Evolutionary conservation across 2,329 filamentous ascomycete species (phyloP).

Genomic region (Colletotrichum filicis): DNA sequence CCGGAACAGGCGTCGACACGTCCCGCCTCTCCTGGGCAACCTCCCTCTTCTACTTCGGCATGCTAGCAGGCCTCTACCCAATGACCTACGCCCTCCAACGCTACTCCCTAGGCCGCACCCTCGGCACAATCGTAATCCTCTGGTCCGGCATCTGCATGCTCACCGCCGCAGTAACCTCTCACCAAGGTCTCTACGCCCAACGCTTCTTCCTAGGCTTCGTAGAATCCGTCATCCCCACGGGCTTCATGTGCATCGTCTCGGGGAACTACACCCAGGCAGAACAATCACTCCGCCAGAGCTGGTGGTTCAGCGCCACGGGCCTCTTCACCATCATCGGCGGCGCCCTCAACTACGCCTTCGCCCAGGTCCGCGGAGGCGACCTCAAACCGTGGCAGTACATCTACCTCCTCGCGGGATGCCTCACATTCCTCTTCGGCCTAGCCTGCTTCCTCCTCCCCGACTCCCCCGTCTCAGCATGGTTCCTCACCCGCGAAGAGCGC

Average conservation of each 20-base stretch:
- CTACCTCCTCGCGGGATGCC: conserved; percentile 71
- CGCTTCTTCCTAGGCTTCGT: conserved; percentile 73
- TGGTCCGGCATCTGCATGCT: conserved; percentile 77
- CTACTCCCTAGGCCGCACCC: conserved; percentile 72
- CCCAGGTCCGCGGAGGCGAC: conserved; percentile 65
- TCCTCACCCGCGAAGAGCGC: conserved; percentile 70
- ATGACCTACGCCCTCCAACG: conserved; percentile 78
- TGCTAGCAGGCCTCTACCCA: conserved; percentile 79
- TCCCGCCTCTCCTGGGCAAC: conserved; percentile 80
- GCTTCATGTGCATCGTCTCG: conserved; percentile 72
- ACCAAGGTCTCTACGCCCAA: conserved; percentile 69
- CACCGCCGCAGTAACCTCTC: conserved; percentile 72
- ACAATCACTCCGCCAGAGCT: conserved; percentile 72
- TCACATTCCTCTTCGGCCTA: conserved; percentile 73
- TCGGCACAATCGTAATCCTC: conserved; percentile 71
- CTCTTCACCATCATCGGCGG: conserved; percentile 73
- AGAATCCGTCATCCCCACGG: conserved; percentile 73
- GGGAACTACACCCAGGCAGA: conserved; percentile 74
- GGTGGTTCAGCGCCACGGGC: conserved; percentile 73
- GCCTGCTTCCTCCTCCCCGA: conserved; percentile 74
- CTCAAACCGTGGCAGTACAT: conserved; percentile 77
- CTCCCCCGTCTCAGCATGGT: conserved; percentile 76
- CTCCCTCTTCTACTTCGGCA: conserved; percentile 83
- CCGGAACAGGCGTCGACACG: conserved; percentile 63
- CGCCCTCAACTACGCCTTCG: conserved; percentile 74